A percentile compares a stretch with the other conserved stretches of the same genome.
phyloP scores from a whole-genome alignment of 2,329 filamentous ascomycete genomes.

The Xenoacremonium recifei region DNA sequence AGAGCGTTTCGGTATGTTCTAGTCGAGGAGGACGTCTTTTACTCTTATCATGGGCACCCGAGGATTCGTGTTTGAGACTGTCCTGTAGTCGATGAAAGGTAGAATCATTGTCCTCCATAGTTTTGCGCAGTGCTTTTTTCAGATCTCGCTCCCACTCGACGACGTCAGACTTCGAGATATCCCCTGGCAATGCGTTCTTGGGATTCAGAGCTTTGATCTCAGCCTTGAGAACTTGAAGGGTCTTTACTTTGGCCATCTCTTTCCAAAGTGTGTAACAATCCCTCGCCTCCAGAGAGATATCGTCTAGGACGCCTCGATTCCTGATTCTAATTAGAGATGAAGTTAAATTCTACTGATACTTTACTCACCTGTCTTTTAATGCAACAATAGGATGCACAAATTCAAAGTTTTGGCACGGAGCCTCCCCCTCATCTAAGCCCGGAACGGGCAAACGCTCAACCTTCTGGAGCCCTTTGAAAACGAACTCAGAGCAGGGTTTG shows the following conservation, averaged over 20 bases:
- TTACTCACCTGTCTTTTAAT: conserved; percentile 53
- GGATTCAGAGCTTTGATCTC: conserved; percentile 51
- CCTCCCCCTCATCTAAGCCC: conserved; percentile 43
- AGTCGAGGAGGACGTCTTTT: background rate
- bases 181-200: conserved; percentile 43
- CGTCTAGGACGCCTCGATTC: conserved; percentile 62
- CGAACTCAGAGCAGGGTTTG: conserved; percentile 44
- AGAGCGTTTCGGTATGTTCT: conserved; percentile 12
- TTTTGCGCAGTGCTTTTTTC: conserved; percentile 56
- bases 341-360: background rate
- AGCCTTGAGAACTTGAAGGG: conserved; percentile 1
- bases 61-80: background rate
- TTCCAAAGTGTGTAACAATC: conserved; percentile 69
- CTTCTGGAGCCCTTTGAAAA: conserved; percentile 51
- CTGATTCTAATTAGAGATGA: conserved; percentile 19
- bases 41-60: background rate
- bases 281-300: conserved; percentile 67
- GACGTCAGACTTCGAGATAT: conserved; percentile 64
- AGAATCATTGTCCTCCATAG: conserved; percentile 54
- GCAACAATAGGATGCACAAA: conserved; percentile 67
- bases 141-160: conserved; percentile 62
- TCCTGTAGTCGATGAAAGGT: conserved; percentile 33
- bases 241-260: conserved; percentile 52
- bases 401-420: conserved; percentile 47
- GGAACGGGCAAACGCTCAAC: conserved; percentile 40